Evolutionary conservation across 1,284 basidiomycete genomes (phyloP).

Genomic region (Boletus smithii): DNA sequence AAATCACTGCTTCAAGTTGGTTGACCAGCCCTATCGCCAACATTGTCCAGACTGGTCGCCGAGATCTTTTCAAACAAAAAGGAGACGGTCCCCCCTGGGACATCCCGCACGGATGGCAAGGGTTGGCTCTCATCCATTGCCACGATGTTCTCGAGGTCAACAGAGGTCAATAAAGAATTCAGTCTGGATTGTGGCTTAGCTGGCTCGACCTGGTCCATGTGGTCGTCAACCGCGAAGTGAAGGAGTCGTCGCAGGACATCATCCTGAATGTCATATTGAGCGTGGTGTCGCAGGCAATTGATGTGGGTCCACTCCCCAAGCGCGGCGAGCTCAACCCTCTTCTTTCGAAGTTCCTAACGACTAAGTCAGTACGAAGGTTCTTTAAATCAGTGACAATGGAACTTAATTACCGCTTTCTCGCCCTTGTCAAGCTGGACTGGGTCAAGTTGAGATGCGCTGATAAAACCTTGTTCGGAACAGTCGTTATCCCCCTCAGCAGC

Average conservation of each 20-base stretch:
- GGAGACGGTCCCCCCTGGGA: constrained; percentile 65
- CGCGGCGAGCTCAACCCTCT: constrained; percentile 74
- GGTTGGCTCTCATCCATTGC: constrained; percentile 33
- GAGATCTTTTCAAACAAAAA: constrained; percentile 66
- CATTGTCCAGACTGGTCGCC: constrained; percentile 17
- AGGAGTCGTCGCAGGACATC: constrained; percentile 55
- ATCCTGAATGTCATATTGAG: constrained; percentile 55
- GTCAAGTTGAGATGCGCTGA: constrained; percentile 69
- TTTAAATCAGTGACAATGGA: neutral
- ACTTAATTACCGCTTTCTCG: constrained; percentile 49
- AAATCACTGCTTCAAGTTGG: constrained; percentile 5
- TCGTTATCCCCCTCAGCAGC: constrained; percentile 26
- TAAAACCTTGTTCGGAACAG: constrained; percentile 52
- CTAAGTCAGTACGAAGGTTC: constrained; percentile 3
- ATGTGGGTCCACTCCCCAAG: constrained; percentile 90
- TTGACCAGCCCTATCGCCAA: neutral
- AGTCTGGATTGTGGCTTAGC: constrained; percentile 30
- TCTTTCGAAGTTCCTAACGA: constrained; percentile 64
- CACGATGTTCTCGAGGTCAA: constrained; percentile 45
- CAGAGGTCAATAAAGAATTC: constrained; percentile 38
- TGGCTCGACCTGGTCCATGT: constrained; percentile 2
- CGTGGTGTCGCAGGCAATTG: constrained; percentile 55
- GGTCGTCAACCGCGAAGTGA: constrained; percentile 23
- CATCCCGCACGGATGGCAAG: constrained; percentile 38
- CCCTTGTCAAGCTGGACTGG: constrained; percentile 45